phyloP scores from a whole-genome alignment of 73 alveolate genomes.

The Paramecium caudatum region DNA sequence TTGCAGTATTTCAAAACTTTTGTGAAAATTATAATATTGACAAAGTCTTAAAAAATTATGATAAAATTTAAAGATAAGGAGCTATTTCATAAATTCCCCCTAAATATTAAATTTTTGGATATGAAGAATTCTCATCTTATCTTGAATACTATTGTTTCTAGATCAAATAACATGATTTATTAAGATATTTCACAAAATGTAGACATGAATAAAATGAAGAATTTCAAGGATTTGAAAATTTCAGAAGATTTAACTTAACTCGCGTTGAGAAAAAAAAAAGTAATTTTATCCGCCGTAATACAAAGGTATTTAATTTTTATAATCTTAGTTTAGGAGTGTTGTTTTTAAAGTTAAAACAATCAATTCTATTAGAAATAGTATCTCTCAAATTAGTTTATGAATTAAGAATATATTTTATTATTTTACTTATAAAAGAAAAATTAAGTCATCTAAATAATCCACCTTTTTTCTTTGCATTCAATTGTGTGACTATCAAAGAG shows the following conservation, averaged over 20 bases:
- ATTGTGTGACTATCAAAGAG: not conserved
- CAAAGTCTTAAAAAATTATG: not conserved
- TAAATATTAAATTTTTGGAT: not conserved
- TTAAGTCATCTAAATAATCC: conserved; percentile 12
- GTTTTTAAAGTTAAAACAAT: too few species aligned
- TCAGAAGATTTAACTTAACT: not conserved
- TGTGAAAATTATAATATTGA: conserved; percentile 7
- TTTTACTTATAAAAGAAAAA: too few species aligned
- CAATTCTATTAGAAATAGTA: too few species aligned
- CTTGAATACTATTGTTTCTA: not conserved
- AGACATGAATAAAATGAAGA: not conserved
- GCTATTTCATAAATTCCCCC: not conserved
- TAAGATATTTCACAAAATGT: conserved; percentile 6
- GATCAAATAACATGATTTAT: not conserved
- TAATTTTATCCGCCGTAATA: too few species aligned
- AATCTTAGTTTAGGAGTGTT: too few species aligned
- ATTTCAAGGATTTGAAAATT: conserved; percentile 1
- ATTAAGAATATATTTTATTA: too few species aligned
- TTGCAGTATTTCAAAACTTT: not conserved
- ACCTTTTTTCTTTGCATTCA: conserved; percentile 24
- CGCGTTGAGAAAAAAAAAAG: not conserved
- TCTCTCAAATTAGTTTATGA: too few species aligned
- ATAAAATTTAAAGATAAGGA: conserved; percentile 3
- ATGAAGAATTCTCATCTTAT: not conserved
- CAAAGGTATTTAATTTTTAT: too few species aligned